Evolutionary conservation across 352 stramenopile genomes (phyloP).

Genomic region (Globisporangium orthogonon): DNA sequence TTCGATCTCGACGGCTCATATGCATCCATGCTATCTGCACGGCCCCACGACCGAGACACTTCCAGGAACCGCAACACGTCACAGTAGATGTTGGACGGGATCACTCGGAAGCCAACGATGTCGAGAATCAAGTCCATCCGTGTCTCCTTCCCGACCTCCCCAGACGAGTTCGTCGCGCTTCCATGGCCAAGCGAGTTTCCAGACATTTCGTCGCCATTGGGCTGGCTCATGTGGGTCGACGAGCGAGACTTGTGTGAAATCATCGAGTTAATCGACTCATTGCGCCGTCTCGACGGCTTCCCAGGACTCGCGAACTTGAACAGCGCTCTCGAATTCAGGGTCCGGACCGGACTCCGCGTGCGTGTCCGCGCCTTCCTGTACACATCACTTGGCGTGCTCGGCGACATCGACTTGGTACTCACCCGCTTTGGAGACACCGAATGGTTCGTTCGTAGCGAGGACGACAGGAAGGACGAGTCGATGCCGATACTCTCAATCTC

Average conservation of each 20-base stretch:
- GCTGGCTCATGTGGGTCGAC: conserved; percentile 4
- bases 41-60: conserved; percentile 19
- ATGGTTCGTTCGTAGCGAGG: conserved; percentile 3
- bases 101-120: conserved; percentile 69
- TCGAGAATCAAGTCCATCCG: conserved; percentile 67
- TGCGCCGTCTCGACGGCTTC: conserved; percentile 4
- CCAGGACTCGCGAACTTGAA: conserved; percentile 15
- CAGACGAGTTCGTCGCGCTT: conserved; percentile 1
- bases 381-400: conserved; percentile 4
- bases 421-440: conserved; percentile 3
- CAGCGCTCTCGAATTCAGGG: conserved; percentile 32
- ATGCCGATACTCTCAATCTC: conserved; percentile 36
- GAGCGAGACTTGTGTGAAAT: conserved; percentile 9
- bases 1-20: conserved; percentile 1
- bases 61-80: conserved; percentile 70
- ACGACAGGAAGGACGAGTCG: conserved; percentile 28
- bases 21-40: conserved; percentile 1
- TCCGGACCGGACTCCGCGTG: conserved; percentile 18
- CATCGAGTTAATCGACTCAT: conserved; percentile 9
- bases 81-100: conserved; percentile 80
- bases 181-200: background rate
- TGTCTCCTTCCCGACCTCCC: conserved; percentile 20
- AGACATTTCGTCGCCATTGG: conserved; percentile 7
- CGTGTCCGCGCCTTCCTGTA: conserved; percentile 5
- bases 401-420: background rate